Evolutionary conservation across 2,329 filamentous ascomycete species (phyloP).

Genomic region (Berkeleyomyces rouxiae): DNA sequence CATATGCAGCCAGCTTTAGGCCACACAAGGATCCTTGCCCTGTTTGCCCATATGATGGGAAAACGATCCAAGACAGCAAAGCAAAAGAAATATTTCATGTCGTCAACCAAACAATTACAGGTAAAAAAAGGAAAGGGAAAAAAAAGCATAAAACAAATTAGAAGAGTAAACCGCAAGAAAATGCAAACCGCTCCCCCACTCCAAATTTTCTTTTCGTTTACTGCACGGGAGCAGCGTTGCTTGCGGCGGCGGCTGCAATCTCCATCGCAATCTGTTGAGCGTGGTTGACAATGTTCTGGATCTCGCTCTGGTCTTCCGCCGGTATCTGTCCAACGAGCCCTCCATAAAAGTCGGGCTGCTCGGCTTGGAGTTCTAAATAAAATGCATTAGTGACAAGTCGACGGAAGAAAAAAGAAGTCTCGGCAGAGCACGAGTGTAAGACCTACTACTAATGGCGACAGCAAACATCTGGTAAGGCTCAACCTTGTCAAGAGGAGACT

Average conservation of each 20-base stretch:
- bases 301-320: constrained; percentile 62
- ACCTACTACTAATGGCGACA: constrained; percentile 64
- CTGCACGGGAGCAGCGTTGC: constrained; percentile 12
- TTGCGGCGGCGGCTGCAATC: constrained; percentile 18
- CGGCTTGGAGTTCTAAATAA: constrained; percentile 60
- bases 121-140: background rate
- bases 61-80: background rate
- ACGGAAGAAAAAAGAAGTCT: background rate
- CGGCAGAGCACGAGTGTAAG: background rate
- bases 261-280: constrained; percentile 28
- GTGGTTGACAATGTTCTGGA: constrained; percentile 62
- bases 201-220: background rate
- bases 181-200: background rate
- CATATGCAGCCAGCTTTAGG: background rate
- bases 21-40: background rate
- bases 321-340: constrained; percentile 63
- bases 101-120: background rate
- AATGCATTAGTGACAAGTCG: background rate
- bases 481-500: constrained; percentile 86
- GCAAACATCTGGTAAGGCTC: constrained; percentile 90
- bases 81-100: background rate
- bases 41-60: background rate
- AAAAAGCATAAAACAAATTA: background rate
- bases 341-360: constrained; percentile 78
- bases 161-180: background rate